A percentile compares a stretch with the other conserved stretches of the same genome.
phyloP scores from a whole-genome alignment of 805 yeast species.

The Zygosaccharomyces bisporus region DNA sequence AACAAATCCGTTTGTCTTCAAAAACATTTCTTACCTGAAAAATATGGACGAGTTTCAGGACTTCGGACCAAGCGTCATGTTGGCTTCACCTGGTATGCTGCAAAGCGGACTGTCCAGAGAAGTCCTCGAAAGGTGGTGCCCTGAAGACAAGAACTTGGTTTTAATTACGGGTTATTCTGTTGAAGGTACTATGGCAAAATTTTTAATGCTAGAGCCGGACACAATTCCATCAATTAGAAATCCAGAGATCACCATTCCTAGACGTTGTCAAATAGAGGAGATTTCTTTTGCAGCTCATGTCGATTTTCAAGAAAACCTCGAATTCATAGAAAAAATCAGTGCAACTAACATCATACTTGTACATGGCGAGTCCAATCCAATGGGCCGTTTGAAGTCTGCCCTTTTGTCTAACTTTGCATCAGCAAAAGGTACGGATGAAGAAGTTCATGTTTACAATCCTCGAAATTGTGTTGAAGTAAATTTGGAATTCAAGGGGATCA shows the following conservation, averaged over 20 bases:
- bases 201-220: slow-evolving; percentile 78
- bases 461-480: slow-evolving; percentile 78
- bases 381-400: slow-evolving; percentile 96
- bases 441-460: slow-evolving; percentile 89
- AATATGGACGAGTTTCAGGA: slow-evolving; percentile 84
- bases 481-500: slow-evolving; percentile 75
- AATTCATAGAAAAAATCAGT: slow-evolving; percentile 82
- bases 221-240: slow-evolving; percentile 82
- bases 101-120: slow-evolving; percentile 94
- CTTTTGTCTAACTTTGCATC: slow-evolving; percentile 78
- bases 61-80: slow-evolving; percentile 90
- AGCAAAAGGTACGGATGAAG: slow-evolving; percentile 79
- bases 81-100: slow-evolving; percentile 98
- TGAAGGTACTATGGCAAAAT: slow-evolving; percentile 97
- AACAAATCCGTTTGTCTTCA: slow-evolving; percentile 87
- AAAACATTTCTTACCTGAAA: slow-evolving; percentile 73
- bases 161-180: slow-evolving; percentile 95
- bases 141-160: slow-evolving; percentile 85
- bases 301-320: slow-evolving; percentile 88
- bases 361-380: slow-evolving; percentile 97
- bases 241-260: slow-evolving; percentile 79
- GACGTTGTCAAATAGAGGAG: slow-evolving; percentile 85
- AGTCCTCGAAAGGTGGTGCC: slow-evolving; percentile 92
- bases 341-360: slow-evolving; percentile 86
- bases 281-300: slow-evolving; percentile 99